phyloP scores from a whole-genome alignment of 2,329 filamentous ascomycete species.

The Aureobasidium sp. region DNA sequence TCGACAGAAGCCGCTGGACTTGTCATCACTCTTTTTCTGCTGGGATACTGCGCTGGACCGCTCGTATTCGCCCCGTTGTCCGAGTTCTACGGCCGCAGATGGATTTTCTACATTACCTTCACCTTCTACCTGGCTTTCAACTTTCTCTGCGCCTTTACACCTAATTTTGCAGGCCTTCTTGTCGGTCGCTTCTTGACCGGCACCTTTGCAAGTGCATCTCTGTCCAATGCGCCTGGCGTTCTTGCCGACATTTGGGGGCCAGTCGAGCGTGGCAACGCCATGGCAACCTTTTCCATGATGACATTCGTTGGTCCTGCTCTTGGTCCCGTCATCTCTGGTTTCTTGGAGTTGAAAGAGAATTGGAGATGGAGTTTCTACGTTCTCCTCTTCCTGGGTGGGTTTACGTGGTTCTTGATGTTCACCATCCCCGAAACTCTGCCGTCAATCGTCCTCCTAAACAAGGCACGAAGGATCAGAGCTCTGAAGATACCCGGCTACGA shows the following conservation, averaged over 20 bases:
- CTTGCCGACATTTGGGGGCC: slow-evolving; percentile 34
- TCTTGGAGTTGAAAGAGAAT: slow-evolving; percentile 47
- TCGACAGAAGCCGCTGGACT: slow-evolving; percentile 36
- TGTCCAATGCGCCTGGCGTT: slow-evolving; percentile 42
- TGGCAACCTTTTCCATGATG: slow-evolving; percentile 49
- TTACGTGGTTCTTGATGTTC: slow-evolving; percentile 41
- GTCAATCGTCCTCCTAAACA: slow-evolving; percentile 45
- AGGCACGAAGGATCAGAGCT: slow-evolving; percentile 46
- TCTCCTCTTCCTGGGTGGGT: slow-evolving; percentile 34
- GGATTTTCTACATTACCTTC: slow-evolving; percentile 43
- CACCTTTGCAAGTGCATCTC: slow-evolving; percentile 45
- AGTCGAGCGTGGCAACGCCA: slow-evolving; percentile 42
- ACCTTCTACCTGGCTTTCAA: slow-evolving; percentile 39
- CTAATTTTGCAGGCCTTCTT: slow-evolving; percentile 47
- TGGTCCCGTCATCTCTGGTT: slow-evolving; percentile 51
- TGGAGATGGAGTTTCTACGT: slow-evolving; percentile 43
- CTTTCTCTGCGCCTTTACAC: slow-evolving; percentile 50
- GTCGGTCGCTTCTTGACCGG: slow-evolving; percentile 51
- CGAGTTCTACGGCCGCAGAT: slow-evolving; percentile 56
- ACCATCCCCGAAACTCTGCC: slow-evolving; percentile 54
- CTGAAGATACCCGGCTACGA: slow-evolving; percentile 47
- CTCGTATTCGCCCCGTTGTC: slow-evolving; percentile 59
- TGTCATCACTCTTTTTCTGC: slow-evolving; percentile 29
- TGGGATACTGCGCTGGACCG: slow-evolving; percentile 53
- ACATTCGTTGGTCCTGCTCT: slow-evolving; percentile 49